Evolutionary conservation across 805 yeast genomes (phyloP).

Genomic region (Yarrowia sp.): DNA sequence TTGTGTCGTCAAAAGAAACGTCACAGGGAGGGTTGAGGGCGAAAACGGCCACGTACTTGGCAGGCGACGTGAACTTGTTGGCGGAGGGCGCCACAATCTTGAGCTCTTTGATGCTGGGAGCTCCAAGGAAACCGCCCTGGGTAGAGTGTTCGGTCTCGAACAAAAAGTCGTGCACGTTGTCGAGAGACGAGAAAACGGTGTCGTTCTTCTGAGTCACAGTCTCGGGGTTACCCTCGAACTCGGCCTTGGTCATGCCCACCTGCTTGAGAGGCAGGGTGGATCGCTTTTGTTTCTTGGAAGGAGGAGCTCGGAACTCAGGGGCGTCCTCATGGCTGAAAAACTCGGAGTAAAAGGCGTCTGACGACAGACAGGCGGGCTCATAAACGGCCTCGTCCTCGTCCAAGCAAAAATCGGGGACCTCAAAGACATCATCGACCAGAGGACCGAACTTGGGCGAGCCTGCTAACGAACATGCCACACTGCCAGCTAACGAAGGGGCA

Average conservation of each 20-base stretch:
- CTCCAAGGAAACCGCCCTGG: slow-evolving; percentile 12
- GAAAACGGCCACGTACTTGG: slow-evolving; percentile 28
- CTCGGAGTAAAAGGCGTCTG: slow-evolving; percentile 17
- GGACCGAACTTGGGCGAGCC: slow-evolving; percentile 21
- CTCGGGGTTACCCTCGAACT: slow-evolving; percentile 11
- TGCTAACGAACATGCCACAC: slow-evolving; percentile 9
- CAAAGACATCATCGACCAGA: slow-evolving; percentile 3
- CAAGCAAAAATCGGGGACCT: slow-evolving; percentile 13
- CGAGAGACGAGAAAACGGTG: slow-evolving; percentile 28
- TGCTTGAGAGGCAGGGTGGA: slow-evolving; percentile 10
- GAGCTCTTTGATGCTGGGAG: slow-evolving; percentile 26
- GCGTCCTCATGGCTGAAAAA: slow-evolving; percentile 11
- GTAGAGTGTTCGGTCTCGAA: slow-evolving; percentile 8
- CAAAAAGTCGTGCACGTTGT: slow-evolving; percentile 15
- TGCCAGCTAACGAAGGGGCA: slow-evolving; percentile 8
- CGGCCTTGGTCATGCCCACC: slow-evolving; percentile 30
- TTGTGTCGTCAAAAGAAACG: slow-evolving; percentile 8
- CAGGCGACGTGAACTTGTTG: slow-evolving; percentile 31
- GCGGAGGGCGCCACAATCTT: slow-evolving; percentile 20
- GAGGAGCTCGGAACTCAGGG: background rate
- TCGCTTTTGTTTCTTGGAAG: slow-evolving; percentile 7
- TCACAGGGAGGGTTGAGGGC: slow-evolving; percentile 19
- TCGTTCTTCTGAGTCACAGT: slow-evolving; percentile 15
- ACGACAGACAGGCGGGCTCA: slow-evolving; percentile 24
- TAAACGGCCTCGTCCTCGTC: slow-evolving; percentile 17